Percentiles rank a stretch among this genome's conserved stretches.
These are phyloP conservation scores for Volutella citrinella DNA, from an alignment of 2,329 filamentous ascomycete species.

Conservation along the genomic window DNA sequence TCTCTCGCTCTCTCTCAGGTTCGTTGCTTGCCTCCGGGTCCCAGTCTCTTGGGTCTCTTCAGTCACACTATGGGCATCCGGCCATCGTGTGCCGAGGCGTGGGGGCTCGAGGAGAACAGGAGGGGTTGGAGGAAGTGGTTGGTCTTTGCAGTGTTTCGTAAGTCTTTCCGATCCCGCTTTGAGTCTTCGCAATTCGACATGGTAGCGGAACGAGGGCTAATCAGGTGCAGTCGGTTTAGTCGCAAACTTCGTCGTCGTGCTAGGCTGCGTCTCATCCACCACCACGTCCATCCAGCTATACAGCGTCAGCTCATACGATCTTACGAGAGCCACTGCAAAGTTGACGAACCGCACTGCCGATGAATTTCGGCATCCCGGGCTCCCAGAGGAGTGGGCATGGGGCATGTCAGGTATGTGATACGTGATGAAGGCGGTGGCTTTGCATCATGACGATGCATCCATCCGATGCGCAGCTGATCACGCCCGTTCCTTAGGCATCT, in stretches of 20 bases:
- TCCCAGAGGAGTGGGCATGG: slow-evolving; percentile 13
- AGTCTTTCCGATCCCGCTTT: not conserved
- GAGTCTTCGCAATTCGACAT: not conserved
- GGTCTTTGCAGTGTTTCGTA: slow-evolving; percentile 15
- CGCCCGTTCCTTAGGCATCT: slow-evolving; percentile 3
- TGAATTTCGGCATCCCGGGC: slow-evolving; percentile 1
- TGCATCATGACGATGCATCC: not conserved
- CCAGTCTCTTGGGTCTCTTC: too few species aligned
- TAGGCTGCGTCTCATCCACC: slow-evolving; percentile 12
- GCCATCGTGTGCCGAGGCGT: slow-evolving; percentile 13
- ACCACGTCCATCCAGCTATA: slow-evolving; percentile 13
- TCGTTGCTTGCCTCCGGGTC: too few species aligned
- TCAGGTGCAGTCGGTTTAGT: slow-evolving; percentile 9
- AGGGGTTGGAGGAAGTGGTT: slow-evolving; percentile 16
- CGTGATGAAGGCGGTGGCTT: too few species aligned
- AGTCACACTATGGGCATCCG: slow-evolving; percentile 11
- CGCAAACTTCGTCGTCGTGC: slow-evolving; percentile 14
- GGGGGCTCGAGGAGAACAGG: slow-evolving; percentile 14
- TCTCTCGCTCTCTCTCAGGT: too few species aligned
- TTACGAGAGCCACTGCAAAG: slow-evolving; percentile 5
- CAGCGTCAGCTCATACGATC: slow-evolving; percentile 7
- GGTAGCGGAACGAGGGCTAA: not conserved
- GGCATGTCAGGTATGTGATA: slow-evolving; percentile 10
- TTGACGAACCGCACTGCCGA: slow-evolving; percentile 6
- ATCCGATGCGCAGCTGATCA: not conserved